Evolutionary conservation across 139 green algal genomes (phyloP), one percentile per base, ranked within the genome.

Genomic region (Axilococcus clingmanii): DNA sequence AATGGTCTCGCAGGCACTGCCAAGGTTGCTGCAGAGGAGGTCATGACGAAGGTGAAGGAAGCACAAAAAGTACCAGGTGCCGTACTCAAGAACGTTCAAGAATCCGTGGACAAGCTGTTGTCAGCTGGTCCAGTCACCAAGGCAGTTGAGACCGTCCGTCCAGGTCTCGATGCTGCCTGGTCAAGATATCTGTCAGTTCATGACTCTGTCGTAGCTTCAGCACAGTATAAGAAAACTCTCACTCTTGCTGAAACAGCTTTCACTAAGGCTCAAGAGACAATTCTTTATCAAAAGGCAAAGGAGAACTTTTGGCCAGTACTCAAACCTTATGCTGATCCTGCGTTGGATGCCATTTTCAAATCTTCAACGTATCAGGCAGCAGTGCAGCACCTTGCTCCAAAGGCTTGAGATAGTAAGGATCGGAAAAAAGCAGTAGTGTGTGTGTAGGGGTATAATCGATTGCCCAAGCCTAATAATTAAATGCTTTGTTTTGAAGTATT

Each of bases 1-100:
- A 59, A 74, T 14, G 71, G 71, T 1, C 29, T 79, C 11, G 47
- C 29, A 9, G 71, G 71, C 16, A 42, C 61, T 7, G 56, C 64
- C 0, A 57, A 61, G 22, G 20, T 32, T 15, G 67, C 71, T 23
- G 61, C 48, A 12, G 71, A 77, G 52, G 47, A 62, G 28, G 66
- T 78, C 19, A 23, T 43, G 29, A 31, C 47, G 6, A 38, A 37
- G n/a, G 40, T 78, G 40, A 61, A 55, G 27, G 66, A 78, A 23
- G 71, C 71, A 19, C 55, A 67, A 33, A 52, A 54, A 17, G 22
- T 73, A 7, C 69, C 69, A 5, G 29, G 49, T 4, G 31, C 30
- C 15, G 49, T 57, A 9, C 17, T 55, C n/a, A 37, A 52, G 12
- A 40, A 31, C 24, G 55, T 71, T 23, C 63, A 71, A 36, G 40